Conservation (phyloP, 768 basidiomycete species). For the Naganishia randhawae region DNA sequence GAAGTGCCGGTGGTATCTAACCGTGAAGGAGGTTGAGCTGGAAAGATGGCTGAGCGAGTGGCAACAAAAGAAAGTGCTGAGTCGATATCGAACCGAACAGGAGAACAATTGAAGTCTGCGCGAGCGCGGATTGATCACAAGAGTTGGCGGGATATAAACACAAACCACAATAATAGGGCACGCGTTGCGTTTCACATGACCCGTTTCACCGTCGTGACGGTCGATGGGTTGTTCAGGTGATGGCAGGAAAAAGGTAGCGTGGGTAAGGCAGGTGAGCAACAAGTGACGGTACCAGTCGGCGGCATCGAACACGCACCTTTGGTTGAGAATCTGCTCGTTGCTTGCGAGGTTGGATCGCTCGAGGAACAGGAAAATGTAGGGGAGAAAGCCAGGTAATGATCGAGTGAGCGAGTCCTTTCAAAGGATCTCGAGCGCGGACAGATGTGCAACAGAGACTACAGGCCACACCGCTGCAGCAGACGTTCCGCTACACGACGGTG, state of each 20-base stretch:
- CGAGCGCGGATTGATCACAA: background rate
- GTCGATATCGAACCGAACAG: constrained; percentile 4
- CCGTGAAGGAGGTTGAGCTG: background rate
- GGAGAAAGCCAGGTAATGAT: constrained; percentile 35
- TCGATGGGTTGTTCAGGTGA: background rate
- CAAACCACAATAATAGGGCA: background rate
- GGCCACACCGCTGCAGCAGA: background rate
- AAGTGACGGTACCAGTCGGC: background rate
- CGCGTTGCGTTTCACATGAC: background rate
- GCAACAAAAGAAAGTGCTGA: constrained; percentile 10
- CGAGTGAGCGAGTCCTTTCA: background rate
- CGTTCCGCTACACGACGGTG: too few species aligned
- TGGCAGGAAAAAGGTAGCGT: background rate
- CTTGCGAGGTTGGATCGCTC: background rate
- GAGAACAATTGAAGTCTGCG: background rate
- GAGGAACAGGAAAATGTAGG: constrained; percentile 31
- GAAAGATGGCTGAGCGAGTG: constrained; percentile 5
- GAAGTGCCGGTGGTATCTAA: background rate
- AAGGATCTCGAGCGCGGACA: background rate
- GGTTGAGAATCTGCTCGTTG: constrained; percentile 3
- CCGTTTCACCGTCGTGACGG: background rate
- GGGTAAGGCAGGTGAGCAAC: background rate
- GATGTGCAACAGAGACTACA: background rate
- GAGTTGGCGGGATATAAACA: background rate
- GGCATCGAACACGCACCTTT: background rate